Base-by-base conservation (phyloP, 345 rosid species). In the Streptanthus diversifolius region DNA sequence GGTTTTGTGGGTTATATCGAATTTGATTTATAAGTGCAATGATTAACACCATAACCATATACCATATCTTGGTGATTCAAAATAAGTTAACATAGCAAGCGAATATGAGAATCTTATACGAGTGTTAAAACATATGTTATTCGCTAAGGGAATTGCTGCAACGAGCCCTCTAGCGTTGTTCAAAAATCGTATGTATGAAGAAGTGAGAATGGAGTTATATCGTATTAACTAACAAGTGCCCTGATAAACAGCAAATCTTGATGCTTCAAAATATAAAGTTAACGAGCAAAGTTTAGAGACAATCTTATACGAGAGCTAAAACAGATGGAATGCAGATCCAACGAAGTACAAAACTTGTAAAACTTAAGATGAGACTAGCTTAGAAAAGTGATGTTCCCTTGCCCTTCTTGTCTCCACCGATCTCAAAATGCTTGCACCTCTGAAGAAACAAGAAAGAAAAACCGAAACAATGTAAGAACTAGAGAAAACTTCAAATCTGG, bases 401-500 rank as follows among this genome's bases (percentile, higher is more conserved):
- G 1, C 88, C 90, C 74, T 86, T 86, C 69, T 86, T 86, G 85
- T 86, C 88, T 62, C 88, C 90, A 72, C 90, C 90, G 11, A 83
- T 86, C 70, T 86, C 90, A 13, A 84, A 86, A 58, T 86, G 90
- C 86, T 86, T 86, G 83, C 90, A 84, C 74, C 90, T 81, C 90
- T 86, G 86, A 43, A 29, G 1, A 49, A 72, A n/a, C 35, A 72
- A 41, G 10, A 19, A 2, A 18, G 19, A 7, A 0, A 25, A 14
- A 29, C 21, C 19, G 5, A 71, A 2, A 19, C 5, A 48, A 30
- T 3, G 27, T 18, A 44, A 60, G 79, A 13, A 73, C 25, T 4
- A 37, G 25, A 37, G 25, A 3, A 37, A 14, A 36, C 27, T 8
- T 9, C 9, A 59, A 8, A 47, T 13, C 27, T 7, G 0, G 53